Percentiles rank a stretch among this genome's conserved stretches.
These are phyloP conservation scores for Paecilomyces niveus DNA, from an alignment of 2,329 filamentous ascomycete genomes.

Conservation along the genomic window DNA sequence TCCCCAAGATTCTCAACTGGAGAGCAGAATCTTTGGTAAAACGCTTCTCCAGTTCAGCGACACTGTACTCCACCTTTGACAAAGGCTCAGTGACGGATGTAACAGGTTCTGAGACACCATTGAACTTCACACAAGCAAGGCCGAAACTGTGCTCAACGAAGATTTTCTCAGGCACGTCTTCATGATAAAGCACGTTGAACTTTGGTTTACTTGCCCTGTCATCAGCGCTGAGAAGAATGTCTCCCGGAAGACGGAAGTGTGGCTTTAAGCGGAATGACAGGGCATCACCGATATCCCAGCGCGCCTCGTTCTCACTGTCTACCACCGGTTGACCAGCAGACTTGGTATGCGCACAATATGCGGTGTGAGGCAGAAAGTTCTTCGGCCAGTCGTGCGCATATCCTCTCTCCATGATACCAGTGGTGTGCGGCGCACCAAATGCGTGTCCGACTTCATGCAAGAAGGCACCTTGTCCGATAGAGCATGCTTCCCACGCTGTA, in stretches of 20 bases:
- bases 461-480: conserved; percentile 31
- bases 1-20: conserved; percentile 26
- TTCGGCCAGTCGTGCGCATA: conserved; percentile 38
- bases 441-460: conserved; percentile 32
- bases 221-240: conserved; percentile 7
- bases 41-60: neutral
- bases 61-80: neutral
- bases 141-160: conserved; percentile 11
- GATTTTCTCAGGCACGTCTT: neutral
- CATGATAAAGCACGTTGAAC: conserved; percentile 8
- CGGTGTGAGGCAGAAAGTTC: conserved; percentile 32
- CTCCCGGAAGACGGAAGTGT: conserved; percentile 17
- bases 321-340: neutral
- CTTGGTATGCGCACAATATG: conserved; percentile 10
- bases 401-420: conserved; percentile 31
- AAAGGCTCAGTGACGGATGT: conserved; percentile 11
- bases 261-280: conserved; percentile 12
- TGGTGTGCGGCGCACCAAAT: conserved; percentile 25
- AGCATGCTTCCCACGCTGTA: conserved; percentile 41
- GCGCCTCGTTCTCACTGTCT: conserved; percentile 16
- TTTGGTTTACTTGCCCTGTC: neutral
- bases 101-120: conserved; percentile 9
- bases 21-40: conserved; percentile 24
- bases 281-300: conserved; percentile 25
- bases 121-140: conserved; percentile 23